Conservation (phyloP, 306 rosid genomes). For the Quercus variabilis region DNA sequence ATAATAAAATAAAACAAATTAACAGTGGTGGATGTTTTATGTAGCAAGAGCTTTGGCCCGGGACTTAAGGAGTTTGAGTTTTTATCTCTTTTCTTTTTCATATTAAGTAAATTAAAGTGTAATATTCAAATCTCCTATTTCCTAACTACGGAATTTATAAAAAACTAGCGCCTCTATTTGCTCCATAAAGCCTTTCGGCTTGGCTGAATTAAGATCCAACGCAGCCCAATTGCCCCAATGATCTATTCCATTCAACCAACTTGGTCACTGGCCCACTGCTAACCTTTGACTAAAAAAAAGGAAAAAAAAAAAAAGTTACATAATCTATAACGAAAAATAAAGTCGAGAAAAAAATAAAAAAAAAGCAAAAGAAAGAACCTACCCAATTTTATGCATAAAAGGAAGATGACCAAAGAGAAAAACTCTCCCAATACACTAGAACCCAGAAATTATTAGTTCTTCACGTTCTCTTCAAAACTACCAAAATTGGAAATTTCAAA, state of each 20-base stretch:
- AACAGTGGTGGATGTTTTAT: too few species aligned
- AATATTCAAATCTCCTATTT: too few species aligned
- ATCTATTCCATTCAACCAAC: constrained; percentile 1
- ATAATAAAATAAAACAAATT: too few species aligned
- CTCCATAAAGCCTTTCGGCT: too few species aligned
- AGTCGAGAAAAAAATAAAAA: constrained; percentile 5
- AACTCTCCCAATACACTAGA: constrained; percentile 9
- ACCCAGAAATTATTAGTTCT: constrained; percentile 20
- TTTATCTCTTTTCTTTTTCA: too few species aligned
- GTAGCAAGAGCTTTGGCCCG: too few species aligned
- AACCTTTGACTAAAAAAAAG: constrained; percentile 16
- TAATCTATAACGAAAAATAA: constrained; percentile 32
- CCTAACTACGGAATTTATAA: too few species aligned
- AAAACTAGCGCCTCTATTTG: too few species aligned
- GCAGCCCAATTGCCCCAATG: not conserved
- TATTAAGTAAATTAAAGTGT: too few species aligned
- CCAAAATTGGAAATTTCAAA: not conserved
- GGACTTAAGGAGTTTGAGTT: too few species aligned
- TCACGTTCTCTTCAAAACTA: constrained; percentile 9
- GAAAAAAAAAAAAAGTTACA: constrained; percentile 18
- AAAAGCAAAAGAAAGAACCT: constrained; percentile 40
- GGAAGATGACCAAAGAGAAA: not conserved
- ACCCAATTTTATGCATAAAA: constrained; percentile 1
- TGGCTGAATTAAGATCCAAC: too few species aligned
- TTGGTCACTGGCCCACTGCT: constrained; percentile 11